phyloP scores from a whole-genome alignment of 768 basidiomycete genomes.

The Thelephora aurantiotincta region DNA sequence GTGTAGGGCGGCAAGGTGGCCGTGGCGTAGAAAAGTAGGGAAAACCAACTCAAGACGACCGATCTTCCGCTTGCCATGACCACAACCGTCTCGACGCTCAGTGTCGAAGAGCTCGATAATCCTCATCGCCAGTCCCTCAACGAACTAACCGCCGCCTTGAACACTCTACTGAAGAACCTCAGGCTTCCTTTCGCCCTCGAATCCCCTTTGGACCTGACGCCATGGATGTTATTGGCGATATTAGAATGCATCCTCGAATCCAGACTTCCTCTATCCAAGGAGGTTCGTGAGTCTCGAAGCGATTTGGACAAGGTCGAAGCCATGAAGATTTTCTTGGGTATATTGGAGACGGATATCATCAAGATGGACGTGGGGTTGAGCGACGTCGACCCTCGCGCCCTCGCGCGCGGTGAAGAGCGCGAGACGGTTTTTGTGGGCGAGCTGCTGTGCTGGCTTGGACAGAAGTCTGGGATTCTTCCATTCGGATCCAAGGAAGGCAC shows the following conservation, averaged over 20 bases:
- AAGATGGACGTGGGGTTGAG: slow-evolving; percentile 46
- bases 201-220: slow-evolving; percentile 42
- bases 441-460: slow-evolving; percentile 57
- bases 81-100: too few species aligned
- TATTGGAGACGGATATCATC: slow-evolving; percentile 54
- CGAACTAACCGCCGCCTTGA: slow-evolving; percentile 9
- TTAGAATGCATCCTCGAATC: slow-evolving; percentile 44
- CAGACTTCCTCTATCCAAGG: slow-evolving; percentile 33
- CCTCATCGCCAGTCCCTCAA: too few species aligned
- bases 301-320: slow-evolving; percentile 35
- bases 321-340: slow-evolving; percentile 65
- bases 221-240: slow-evolving; percentile 55
- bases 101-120: too few species aligned
- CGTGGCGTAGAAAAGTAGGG: too few species aligned
- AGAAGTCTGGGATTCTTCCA: slow-evolving; percentile 23
- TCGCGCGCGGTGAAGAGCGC: slow-evolving; percentile 51
- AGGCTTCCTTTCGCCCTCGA: slow-evolving; percentile 19
- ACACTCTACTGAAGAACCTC: slow-evolving; percentile 17
- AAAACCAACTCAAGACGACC: too few species aligned
- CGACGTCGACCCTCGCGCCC: slow-evolving; percentile 45
- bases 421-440: slow-evolving; percentile 55
- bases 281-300: slow-evolving; percentile 23
- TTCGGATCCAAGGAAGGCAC: background rate
- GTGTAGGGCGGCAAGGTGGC: too few species aligned
- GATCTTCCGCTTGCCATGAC: too few species aligned